phyloP scores from a whole-genome alignment of 2,329 filamentous ascomycete genomes.

The Colletotrichum plurivorum region DNA sequence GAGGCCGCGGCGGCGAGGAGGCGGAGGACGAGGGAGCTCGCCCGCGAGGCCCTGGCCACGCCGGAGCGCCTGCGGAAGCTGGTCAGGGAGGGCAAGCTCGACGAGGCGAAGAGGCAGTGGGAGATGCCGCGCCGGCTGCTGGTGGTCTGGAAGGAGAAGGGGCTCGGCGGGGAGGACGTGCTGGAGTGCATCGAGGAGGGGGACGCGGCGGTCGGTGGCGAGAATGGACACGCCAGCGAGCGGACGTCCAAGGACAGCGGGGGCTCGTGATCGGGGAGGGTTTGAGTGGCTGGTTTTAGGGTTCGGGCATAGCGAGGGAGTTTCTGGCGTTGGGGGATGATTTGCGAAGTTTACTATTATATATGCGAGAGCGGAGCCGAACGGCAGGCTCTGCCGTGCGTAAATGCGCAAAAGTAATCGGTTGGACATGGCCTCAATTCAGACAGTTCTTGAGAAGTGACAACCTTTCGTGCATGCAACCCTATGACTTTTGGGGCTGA shows the following conservation, averaged over 20 bases:
- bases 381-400: too few relatives aligned
- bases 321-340: slow-evolving; percentile 15
- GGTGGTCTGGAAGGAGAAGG: slow-evolving; percentile 67
- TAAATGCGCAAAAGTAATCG: too few relatives aligned
- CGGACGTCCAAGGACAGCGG: slow-evolving; percentile 41
- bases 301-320: slow-evolving; percentile 32
- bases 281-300: background rate
- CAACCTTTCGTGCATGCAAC: background rate
- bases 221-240: slow-evolving; percentile 32
- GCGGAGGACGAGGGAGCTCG: slow-evolving; percentile 67
- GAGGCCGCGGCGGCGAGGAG: slow-evolving; percentile 52
- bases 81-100: slow-evolving; percentile 70
- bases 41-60: slow-evolving; percentile 73
- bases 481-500: background rate
- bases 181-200: slow-evolving; percentile 68
- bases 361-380: background rate
- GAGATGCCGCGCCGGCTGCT: slow-evolving; percentile 66
- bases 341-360: background rate
- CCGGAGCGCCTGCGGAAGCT: slow-evolving; percentile 72
- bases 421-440: too few relatives aligned
- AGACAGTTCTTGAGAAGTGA: too few relatives aligned
- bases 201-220: slow-evolving; percentile 61
- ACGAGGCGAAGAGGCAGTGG: slow-evolving; percentile 73
- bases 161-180: slow-evolving; percentile 69
- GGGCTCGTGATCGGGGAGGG: slow-evolving; percentile 13